Percentiles rank a stretch among this genome's conserved stretches.
These are phyloP conservation scores for Talaromyces liani DNA, from an alignment of 495 filamentous ascomycete species.

Conservation along the genomic window DNA sequence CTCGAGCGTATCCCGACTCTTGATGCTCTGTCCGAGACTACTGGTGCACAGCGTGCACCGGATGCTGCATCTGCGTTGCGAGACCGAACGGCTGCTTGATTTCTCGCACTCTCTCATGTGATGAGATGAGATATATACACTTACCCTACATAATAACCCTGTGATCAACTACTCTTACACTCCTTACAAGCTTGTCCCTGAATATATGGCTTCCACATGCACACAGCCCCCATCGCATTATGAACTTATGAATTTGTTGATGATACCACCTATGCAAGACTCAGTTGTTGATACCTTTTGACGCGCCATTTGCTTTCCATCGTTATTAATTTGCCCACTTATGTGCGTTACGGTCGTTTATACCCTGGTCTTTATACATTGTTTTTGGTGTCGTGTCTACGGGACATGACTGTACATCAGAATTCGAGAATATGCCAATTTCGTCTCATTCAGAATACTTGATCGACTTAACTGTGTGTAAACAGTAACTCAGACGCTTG, in stretches of 20 bases:
- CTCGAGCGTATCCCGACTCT: conserved; percentile 37
- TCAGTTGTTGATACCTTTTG: neutral
- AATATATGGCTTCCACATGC: neutral
- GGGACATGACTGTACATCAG: neutral
- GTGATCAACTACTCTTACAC: conserved; percentile 12
- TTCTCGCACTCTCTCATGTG: neutral
- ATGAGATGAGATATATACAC: neutral
- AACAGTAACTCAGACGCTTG: no score
- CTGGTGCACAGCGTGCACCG: conserved; percentile 14
- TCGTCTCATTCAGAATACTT: neutral
- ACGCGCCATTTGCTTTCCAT: neutral
- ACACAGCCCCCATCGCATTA: neutral
- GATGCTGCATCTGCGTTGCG: conserved; percentile 6
- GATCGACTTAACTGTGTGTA: neutral
- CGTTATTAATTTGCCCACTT: neutral
- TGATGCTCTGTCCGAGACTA: conserved; percentile 24
- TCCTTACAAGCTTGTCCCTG: neutral
- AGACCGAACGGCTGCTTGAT: neutral
- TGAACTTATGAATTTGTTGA: conserved; percentile 1
- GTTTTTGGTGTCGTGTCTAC: neutral
- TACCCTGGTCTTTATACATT: neutral
- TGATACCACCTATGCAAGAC: conserved; percentile 1
- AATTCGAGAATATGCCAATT: neutral
- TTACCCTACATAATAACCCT: neutral
- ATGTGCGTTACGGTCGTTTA: neutral